Evolutionary conservation across 1,284 basidiomycete genomes (phyloP), one percentile per base, ranked within the genome.

Genomic region (Exobasidium cylindrosporum): DNA sequence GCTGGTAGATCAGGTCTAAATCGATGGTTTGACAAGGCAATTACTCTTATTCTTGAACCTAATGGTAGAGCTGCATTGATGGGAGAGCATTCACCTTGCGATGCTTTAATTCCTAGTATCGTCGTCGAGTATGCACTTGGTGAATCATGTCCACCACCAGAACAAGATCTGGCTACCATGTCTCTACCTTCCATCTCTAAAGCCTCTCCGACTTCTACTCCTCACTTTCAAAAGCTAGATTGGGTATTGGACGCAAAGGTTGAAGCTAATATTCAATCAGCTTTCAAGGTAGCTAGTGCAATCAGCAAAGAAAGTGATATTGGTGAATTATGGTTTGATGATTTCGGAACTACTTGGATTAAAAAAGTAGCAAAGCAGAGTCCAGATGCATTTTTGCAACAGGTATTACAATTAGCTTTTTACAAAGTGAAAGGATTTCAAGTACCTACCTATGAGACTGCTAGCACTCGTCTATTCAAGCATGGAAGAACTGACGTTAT

Each of bases 361-460:
- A 92, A 91, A 81, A 84, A 84, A 67, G 78, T 85, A 52, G 88
- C 91, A 90, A 87, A 87, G 68, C 84, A 90, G 45, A 87, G 90
- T 4, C 88, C 95, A 0, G 94, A 98, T 77, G 91, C 90, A 0
- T 97, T 87, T 81, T 85, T 97, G 58, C 95, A 97, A 81, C 89
- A 95, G 86, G 92, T 88, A 1, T 84, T 97, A 26, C 95, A 97
- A 81, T 86, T 97, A 10, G 94, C 94, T 4, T 97, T 90, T 86
- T 91, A 89, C 82, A 86, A 86, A 70, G 87, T 87, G 43, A 89
- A 88, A 63, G 87, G 87, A 13, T 82, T 84, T 67, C 89, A 91
- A 73, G 90, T 90, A 1, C 91, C 94, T 2, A 95, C 92, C 4
- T 97, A 98, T 80, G 94, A 98, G 83, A 97, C 94, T 0, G 91